These are phyloP conservation scores for Candida pseudoviswanathii DNA, from an alignment of 1,139 yeast species.

Conservation along the genomic window DNA sequence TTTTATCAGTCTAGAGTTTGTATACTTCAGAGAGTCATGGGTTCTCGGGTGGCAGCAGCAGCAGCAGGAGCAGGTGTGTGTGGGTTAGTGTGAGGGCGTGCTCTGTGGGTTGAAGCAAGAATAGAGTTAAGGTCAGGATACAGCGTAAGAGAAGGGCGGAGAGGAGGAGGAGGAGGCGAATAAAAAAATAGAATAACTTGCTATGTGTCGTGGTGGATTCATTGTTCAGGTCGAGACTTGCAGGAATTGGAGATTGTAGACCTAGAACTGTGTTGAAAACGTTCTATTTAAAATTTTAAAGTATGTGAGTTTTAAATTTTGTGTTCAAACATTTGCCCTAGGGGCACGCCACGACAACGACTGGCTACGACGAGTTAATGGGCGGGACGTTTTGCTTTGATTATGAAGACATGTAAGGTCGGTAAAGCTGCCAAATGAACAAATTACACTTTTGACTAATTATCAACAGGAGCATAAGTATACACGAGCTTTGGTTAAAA, in stretches of 20 bases:
- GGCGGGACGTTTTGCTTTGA: too few species aligned
- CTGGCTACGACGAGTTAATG: too few species aligned
- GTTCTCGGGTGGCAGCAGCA: too few species aligned
- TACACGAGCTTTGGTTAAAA: too few species aligned
- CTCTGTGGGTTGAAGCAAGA: too few species aligned
- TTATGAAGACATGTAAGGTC: neutral
- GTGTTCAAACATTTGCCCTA: neutral
- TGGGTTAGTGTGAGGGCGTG: neutral
- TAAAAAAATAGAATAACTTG: neutral
- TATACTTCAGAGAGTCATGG: neutral
- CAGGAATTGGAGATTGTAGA: neutral
- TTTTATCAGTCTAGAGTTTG: too few species aligned
- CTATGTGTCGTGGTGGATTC: neutral
- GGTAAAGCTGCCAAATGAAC: neutral
- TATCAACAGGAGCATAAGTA: too few species aligned
- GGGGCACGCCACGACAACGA: too few species aligned
- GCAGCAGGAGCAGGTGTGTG: neutral
- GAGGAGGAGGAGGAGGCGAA: neutral
- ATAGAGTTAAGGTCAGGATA: too few species aligned
- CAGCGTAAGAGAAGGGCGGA: neutral
- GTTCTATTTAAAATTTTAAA: neutral
- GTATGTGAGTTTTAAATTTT: neutral
- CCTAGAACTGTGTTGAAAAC: neutral
- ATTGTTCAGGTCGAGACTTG: neutral
- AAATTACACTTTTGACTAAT: too few species aligned